Percentiles rank a stretch among this genome's conserved stretches.
Conservation (phyloP, 805 yeast genomes). For the Spathaspora sp. region DNA sequence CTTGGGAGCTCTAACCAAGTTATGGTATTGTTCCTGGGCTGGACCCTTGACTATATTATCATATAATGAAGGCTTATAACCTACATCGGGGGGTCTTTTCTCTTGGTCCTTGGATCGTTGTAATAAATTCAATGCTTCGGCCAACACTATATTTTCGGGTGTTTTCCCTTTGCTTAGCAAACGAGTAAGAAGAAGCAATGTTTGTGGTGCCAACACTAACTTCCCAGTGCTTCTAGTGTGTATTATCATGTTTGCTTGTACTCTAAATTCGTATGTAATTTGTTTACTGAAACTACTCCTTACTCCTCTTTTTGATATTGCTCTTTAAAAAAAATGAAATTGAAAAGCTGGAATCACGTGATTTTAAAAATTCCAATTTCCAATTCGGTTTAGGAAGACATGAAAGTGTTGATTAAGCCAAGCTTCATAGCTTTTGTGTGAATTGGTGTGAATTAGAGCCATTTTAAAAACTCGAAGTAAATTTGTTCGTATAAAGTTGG, state of each 20-base stretch:
- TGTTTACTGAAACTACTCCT: neutral
- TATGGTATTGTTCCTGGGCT: constrained; percentile 23
- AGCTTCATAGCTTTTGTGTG: no score
- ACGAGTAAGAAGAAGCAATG: neutral
- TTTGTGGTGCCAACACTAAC: neutral
- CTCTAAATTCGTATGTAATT: neutral
- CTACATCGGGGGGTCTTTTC: neutral
- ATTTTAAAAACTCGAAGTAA: no score
- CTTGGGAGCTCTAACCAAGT: constrained; percentile 3
- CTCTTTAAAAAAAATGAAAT: no score
- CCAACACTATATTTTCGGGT: constrained; percentile 20
- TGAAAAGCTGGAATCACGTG: no score
- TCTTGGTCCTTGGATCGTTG: constrained; percentile 3
- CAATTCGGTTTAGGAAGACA: no score
- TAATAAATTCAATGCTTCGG: constrained; percentile 35
- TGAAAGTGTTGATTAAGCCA: no score
- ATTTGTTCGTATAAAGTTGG: neutral
- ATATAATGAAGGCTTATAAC: constrained; percentile 33
- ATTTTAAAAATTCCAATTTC: no score
- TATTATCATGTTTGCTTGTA: neutral
- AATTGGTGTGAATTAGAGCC: no score
- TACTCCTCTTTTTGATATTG: neutral
- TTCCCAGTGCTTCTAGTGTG: neutral
- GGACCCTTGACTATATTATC: constrained; percentile 30
- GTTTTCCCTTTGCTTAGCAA: neutral